phyloP scores from a whole-genome alignment of 352 stramenopile genomes.

The Phytophthora palmivora region DNA sequence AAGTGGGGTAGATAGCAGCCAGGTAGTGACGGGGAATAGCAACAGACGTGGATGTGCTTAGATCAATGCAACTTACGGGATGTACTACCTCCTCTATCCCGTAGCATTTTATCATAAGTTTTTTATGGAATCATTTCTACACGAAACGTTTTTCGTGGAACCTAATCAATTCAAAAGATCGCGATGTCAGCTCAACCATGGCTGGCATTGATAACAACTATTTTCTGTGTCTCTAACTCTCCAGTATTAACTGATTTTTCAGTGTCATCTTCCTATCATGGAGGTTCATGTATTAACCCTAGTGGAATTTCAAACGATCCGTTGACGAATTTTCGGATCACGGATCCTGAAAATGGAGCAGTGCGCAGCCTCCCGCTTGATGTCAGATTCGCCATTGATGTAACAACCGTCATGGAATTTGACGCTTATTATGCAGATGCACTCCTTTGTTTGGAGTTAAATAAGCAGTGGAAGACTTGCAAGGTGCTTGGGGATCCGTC shows the following conservation, averaged over 20 bases:
- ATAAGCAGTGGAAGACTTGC: conserved; percentile 31
- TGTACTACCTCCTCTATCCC: conserved; percentile 9
- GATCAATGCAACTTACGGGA: too few relatives aligned
- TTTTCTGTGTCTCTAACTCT: conserved; percentile 3
- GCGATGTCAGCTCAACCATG: conserved; percentile 10
- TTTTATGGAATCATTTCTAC: too few relatives aligned
- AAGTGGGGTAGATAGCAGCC: conserved; percentile 20
- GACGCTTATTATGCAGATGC: conserved; percentile 16
- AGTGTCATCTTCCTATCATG: background rate
- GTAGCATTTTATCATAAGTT: too few relatives aligned
- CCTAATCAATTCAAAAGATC: too few relatives aligned
- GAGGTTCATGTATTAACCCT: background rate
- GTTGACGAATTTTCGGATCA: conserved; percentile 22
- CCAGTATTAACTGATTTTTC: background rate
- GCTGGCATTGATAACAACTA: background rate
- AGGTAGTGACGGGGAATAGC: conserved; percentile 9
- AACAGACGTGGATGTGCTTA: conserved; percentile 7
- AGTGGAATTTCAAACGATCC: conserved; percentile 5
- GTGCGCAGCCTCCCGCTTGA: conserved; percentile 18
- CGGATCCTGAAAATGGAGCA: conserved; percentile 19
- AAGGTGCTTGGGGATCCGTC: conserved; percentile 1
- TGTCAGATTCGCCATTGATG: conserved; percentile 1
- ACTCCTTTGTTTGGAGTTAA: conserved; percentile 36
- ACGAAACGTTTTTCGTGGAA: too few relatives aligned
- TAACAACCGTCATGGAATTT: conserved; percentile 4